Conservation (phyloP, 2,329 filamentous ascomycete genomes). For the Ceratocystis diversiconidia region DNA sequence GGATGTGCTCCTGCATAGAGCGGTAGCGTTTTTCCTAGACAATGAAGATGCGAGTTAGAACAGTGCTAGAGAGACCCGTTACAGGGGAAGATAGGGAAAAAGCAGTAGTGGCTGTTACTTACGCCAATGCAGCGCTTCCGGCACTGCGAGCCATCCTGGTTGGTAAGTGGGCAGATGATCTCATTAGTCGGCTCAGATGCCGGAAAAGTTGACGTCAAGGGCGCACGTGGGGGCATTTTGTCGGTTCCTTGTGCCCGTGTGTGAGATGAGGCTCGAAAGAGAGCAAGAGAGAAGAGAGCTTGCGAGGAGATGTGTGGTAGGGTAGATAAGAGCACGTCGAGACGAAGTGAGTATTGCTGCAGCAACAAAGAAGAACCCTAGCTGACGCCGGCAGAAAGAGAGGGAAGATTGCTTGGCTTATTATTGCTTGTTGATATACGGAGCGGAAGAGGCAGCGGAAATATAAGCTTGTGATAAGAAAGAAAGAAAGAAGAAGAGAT, state of each 20-base stretch:
- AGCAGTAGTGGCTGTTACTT: constrained; percentile 36
- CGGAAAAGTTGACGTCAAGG: constrained; percentile 79
- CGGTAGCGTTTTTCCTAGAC: constrained; percentile 82
- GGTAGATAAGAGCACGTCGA: not conserved
- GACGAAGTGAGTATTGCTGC: not conserved
- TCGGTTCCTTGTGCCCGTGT: not conserved
- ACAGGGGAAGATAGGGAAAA: not conserved
- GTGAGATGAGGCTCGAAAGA: not conserved
- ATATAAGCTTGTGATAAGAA: not conserved
- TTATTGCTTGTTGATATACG: not conserved
- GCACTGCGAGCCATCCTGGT: constrained; percentile 93
- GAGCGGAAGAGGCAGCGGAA: not conserved
- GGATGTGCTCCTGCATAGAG: constrained; percentile 99
- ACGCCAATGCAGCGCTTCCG: constrained; percentile 96
- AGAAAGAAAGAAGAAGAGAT: constrained; percentile 1
- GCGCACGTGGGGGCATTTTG: constrained; percentile 73
- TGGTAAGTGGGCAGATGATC: constrained; percentile 88
- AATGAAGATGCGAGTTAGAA: constrained; percentile 18
- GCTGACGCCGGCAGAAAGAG: not conserved
- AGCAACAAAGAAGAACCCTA: not conserved
- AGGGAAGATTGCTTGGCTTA: not conserved
- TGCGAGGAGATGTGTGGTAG: not conserved
- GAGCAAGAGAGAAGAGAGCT: not conserved
- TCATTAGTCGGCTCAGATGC: constrained; percentile 88
- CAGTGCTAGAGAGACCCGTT: not conserved